A percentile compares a stretch with the other conserved stretches of the same genome.
phyloP scores from a whole-genome alignment of 2,329 filamentous ascomycete species.

The Monilinia fructicola region DNA sequence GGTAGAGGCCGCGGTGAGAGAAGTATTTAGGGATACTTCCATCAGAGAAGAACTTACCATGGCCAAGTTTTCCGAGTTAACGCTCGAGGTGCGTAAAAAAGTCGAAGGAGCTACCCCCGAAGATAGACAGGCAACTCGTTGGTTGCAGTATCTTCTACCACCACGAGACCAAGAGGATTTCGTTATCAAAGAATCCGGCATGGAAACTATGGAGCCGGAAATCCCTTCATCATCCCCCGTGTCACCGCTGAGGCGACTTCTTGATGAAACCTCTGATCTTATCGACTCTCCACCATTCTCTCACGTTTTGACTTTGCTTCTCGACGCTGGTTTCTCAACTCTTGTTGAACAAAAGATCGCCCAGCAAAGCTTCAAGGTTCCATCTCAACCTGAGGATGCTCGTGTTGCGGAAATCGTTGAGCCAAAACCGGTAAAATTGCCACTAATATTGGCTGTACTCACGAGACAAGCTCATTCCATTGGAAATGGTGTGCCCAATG shows the following conservation, averaged over 20 bases:
- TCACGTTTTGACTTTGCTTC: conserved; percentile 79
- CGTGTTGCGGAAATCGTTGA: conserved; percentile 54
- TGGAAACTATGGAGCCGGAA: conserved; percentile 54
- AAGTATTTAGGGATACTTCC: conserved; percentile 85
- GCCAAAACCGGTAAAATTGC: conserved; percentile 65
- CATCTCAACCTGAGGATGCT: conserved; percentile 39
- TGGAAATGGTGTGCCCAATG: conserved; percentile 72
- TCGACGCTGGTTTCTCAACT: conserved; percentile 83
- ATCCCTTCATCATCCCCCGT: conserved; percentile 40
- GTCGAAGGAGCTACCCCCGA: conserved; percentile 73
- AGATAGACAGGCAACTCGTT: conserved; percentile 58
- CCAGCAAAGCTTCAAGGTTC: conserved; percentile 71
- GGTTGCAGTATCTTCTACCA: conserved; percentile 84
- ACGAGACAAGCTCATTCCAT: conserved; percentile 89
- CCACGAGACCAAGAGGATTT: conserved; percentile 74
- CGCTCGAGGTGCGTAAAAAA: conserved; percentile 77
- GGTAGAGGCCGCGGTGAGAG: conserved; percentile 81
- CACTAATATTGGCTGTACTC: conserved; percentile 84
- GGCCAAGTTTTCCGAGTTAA: conserved; percentile 74
- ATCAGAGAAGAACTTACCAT: conserved; percentile 86
- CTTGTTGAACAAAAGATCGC: conserved; percentile 82
- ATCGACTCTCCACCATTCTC: conserved; percentile 91
- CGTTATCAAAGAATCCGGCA: conserved; percentile 83
- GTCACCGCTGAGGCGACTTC: conserved; percentile 67
- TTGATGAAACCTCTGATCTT: conserved; percentile 94